Conservation (phyloP, 208 protist species). For the Leishmania braziliensis region DNA sequence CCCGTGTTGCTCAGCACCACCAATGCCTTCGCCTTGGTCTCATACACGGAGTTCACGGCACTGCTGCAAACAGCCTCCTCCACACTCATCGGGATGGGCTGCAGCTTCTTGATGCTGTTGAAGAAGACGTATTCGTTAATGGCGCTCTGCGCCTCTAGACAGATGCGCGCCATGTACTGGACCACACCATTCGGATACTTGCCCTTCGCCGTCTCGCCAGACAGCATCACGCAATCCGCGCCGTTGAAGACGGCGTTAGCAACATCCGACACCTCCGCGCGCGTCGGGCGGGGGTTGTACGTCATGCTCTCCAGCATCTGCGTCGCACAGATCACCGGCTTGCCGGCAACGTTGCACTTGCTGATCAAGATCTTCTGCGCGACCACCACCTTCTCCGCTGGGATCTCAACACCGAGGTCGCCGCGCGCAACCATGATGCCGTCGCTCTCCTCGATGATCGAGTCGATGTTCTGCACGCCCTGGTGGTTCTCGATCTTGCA, state of each 20-base stretch:
- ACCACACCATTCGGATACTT: conserved; percentile 97
- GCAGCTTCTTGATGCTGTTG: conserved; percentile 83
- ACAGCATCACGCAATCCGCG: conserved; percentile 99
- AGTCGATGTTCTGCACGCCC: too few species aligned
- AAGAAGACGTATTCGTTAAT: conserved; percentile 80
- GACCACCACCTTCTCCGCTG: too few species aligned
- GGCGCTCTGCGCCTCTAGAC: conserved; percentile 84
- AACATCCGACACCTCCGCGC: conserved; percentile 98
- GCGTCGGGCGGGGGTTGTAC: conserved; percentile 98
- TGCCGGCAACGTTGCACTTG: too few species aligned
- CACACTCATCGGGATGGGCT: conserved; percentile 78
- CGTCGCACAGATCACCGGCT: conserved; percentile 94
- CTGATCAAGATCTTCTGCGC: too few species aligned
- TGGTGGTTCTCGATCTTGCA: too few species aligned
- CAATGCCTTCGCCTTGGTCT: conserved; percentile 89
- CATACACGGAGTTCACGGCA: conserved; percentile 95
- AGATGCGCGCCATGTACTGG: conserved; percentile 95
- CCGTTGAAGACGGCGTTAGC: conserved; percentile 99
- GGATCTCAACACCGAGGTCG: too few species aligned
- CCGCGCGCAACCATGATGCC: too few species aligned
- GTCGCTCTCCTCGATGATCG: too few species aligned
- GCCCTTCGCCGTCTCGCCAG: conserved; percentile 98
- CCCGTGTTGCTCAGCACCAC: conserved; percentile 91
- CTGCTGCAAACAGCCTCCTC: conserved; percentile 94
- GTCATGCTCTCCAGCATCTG: conserved; percentile 99